Base-by-base conservation (phyloP, 2,329 filamentous ascomycete species). In the Rhinocladiella similis region DNA sequence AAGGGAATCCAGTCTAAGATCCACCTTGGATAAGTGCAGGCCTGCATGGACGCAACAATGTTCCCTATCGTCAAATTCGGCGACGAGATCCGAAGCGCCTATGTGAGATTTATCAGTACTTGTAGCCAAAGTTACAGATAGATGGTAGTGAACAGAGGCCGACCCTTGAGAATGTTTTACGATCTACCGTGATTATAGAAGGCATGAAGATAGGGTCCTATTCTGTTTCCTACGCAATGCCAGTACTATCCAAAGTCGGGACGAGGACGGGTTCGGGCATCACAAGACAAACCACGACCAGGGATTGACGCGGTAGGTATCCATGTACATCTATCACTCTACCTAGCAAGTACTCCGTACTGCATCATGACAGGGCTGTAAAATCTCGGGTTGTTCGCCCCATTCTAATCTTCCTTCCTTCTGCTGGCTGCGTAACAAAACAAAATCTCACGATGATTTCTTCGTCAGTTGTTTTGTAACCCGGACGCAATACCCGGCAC, bases 401-500 rank as follows among this genome's bases (percentile, higher is more conserved):
- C 22, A 25, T 25, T 25, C 42, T 45, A 45, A 22, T 6, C 16
- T 18, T 18, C 19, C 22, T 45, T 25, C 7, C 22, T 45, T 14
- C 19, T 25, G 5, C 5, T 14, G 22, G 9, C 14, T 14, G 18
- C 14, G 19, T 18, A 20, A 10, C 13, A 3, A 13, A 13, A 38
- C 5, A 13, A 16, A 16, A 22, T 25, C 16, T 18, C 48, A 52
- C 13, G 22, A 20, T 20, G 55, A 46, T 27, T 25, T 25, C 18
- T 38, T 49, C 13, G 57, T 64, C 36, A 64, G 39, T 29, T 47
- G 29, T 38, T 62, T 60, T 3, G 61, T 60, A 33, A 64, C 57
- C 14, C 56, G 54, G 41, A 64, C 62, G 46, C 51, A 61, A 54
- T 64, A 59, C 12, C 57, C 62, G 33, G 63, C 63, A 33, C 62